Conservation (phyloP, 495 filamentous ascomycete species). For the Tuber melanosporum region DNA sequence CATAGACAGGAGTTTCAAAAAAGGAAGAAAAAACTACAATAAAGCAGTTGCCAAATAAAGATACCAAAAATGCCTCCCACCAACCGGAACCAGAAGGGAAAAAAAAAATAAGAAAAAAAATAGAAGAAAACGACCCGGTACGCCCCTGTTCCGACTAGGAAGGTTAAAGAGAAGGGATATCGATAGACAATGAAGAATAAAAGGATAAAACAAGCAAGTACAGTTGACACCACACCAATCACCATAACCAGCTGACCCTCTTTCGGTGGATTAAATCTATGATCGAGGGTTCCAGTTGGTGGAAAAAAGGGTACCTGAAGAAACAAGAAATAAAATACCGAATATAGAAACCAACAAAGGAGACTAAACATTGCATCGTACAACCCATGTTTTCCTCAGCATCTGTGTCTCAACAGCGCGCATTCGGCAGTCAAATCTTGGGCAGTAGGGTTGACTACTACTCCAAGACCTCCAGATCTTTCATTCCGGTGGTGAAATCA, state of each 20-base stretch:
- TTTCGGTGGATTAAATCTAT: conserved; percentile 19
- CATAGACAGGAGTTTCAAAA: conserved; percentile 11
- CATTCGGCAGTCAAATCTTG: conserved; percentile 7
- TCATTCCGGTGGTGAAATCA: conserved; percentile 65
- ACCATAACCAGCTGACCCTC: conserved; percentile 21
- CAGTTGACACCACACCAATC: background rate
- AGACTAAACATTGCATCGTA: conserved; percentile 23
- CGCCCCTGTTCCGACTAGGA: background rate
- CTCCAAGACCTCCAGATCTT: conserved; percentile 52
- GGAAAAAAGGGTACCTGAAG: conserved; percentile 9
- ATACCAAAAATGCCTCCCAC: conserved; percentile 8
- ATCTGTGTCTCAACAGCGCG: conserved; percentile 11
- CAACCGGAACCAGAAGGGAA: background rate
- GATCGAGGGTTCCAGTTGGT: conserved; percentile 6
- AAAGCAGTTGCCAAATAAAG: conserved; percentile 11
- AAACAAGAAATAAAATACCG: conserved; percentile 6
- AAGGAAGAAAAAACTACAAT: conserved; percentile 6
- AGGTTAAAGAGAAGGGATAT: background rate
- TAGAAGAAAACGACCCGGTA: conserved; percentile 11
- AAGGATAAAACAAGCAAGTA: background rate
- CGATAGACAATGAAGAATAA: background rate
- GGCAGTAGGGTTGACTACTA: background rate
- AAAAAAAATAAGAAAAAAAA: conserved; percentile 9
- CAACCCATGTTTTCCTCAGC: conserved; percentile 16
- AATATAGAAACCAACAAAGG: conserved; percentile 10